Evolutionary conservation across 768 basidiomycete genomes (phyloP), one percentile per base, ranked within the genome.

Genomic region (Leccinum rimulosum): DNA sequence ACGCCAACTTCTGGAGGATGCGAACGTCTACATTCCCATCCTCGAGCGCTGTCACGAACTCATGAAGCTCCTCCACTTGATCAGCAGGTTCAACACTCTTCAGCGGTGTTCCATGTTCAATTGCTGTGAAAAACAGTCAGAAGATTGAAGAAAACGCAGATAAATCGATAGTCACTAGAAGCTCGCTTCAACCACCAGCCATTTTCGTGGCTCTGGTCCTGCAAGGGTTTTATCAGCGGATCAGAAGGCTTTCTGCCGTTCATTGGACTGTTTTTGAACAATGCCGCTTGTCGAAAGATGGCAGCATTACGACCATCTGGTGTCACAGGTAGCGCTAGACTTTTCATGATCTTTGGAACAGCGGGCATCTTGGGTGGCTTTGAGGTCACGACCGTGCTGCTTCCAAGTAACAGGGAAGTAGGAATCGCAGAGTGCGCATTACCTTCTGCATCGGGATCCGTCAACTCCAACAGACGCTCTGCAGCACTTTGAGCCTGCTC

Each of bases 401-500:
- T 78, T 15, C 77, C 78, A 43, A 82, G 74, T 45, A 84, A 68
- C 40, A 90, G 69, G 0, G 85, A 83, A 12, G 77, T 69, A 1
- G 86, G 86, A 12, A 88, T 78, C 10, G 79, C 75, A 22, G 84
- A 82, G 59, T 82, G 77, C 48, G 75, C 79, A 56, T 74, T 68
- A 55, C 72, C 76, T 53, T 85, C 85, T 12, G 85, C 88, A 50
- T 92, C 91, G 14, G 88, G 84, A 61, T 93, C 91, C 12, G 91
- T 88, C 15, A 96, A 80, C 71, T 97, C 95, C 40, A 96, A 71
- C 28, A 98, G 75, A 52, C 92, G 83, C 70, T 93, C 88, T 1
- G 95, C 95, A 8, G 94, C 91, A 68, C 92, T 94, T 70, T 95
- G 91, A 0, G 95, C 95, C 70, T 97, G 95, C 65, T 91, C 91